Base-by-base conservation (phyloP, 306 rosid species). In the Lathyrus oleraceus region DNA sequence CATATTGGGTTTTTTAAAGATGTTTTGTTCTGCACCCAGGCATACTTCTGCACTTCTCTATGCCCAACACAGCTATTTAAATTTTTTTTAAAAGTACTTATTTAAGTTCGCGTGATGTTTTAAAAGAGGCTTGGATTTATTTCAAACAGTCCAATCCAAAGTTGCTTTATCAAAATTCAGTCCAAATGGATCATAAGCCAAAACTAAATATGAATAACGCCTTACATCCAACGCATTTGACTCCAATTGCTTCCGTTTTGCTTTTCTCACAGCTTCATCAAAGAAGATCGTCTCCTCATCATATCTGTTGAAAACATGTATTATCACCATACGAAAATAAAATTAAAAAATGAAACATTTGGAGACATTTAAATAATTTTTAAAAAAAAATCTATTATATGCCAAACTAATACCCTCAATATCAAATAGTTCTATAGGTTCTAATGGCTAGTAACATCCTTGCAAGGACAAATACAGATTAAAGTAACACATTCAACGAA, bases 231-330 rank as follows among this genome's bases (percentile, higher is more conserved):
- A 81, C 38, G 80, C 80, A 76, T 79, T 84, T 52, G 85, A 79
- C 74, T 82, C 87, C 63, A 93, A 73, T 39, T 87, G 86, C 49
- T 77, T 81, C 75, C 90, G 83, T 76, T 88, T 93, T 67, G 90
- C 84, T 52, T 81, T 79, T 84, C 88, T 84, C 58, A 90, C 97
- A 76, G 84, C 70, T 79, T 90, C 96, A 20, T 90, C 96, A 78
- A 88, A 93, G 85, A 85, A 90, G 11, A 67, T 49, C 11, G 94
- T 79, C 82, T 93, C 97, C 65, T 27, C 65, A 48, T 93, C 97
- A 56, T 93, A 93, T 80, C 98, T 93, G 77, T 67, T 35, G 58
- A 72, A 73, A 73, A 71, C 69, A 73, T 28, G 32, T 25, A 20
- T 61, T 52, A 83, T 75, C 59, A 49, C 5, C 39, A 62, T 47